Evolutionary conservation across 75 land plant species (phyloP), one percentile per base, ranked within the genome.

Genomic region (Larix kaempferi): DNA sequence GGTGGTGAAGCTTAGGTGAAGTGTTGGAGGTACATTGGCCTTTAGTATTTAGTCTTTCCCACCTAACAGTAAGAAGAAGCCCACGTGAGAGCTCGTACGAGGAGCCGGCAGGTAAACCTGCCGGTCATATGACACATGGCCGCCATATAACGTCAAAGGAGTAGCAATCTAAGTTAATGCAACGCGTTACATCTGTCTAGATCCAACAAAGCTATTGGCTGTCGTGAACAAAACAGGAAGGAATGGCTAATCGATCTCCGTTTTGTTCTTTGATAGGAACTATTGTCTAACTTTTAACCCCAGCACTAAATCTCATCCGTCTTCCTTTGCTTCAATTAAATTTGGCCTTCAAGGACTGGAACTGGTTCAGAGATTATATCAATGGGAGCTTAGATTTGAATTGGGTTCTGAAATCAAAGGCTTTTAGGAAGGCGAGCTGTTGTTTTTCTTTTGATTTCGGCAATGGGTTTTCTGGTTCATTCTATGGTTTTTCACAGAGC

Each of bases 21-120:
- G 14, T 62, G 6, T 3, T 25, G 13, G 10, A 62, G 8, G 11
- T 25, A 10, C 23, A 2, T 12, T 25, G 3, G 29, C 27, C 11
- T 8, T 6, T 2, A 8, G 10, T 7, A 2, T 25, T 10, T 16
- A 8, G 10, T 7, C 13, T 25, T 10, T 16, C 49, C 0, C 49
- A 69, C 72, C 72, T 69, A 69, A 69, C 72, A 11, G 52, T 69
- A 39, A 69, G 52, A 21, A 39, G n/a, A 39, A 39, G n/a, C 21
- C 52, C 72, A 69, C 72, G 72, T 69, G 72, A 69, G 52, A 2
- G 2, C 1, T 29, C 23, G 8, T 41, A 39, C 6, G 13, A 69
- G 23, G 72, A 21, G 72, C 72, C 41, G 72, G 72, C 72, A 39
- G 72, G 72, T 69, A 4, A 16, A 69, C 72, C 72, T 69, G 72